phyloP scores from a whole-genome alignment of 805 yeast genomes.

The Komagataella ulmi region DNA sequence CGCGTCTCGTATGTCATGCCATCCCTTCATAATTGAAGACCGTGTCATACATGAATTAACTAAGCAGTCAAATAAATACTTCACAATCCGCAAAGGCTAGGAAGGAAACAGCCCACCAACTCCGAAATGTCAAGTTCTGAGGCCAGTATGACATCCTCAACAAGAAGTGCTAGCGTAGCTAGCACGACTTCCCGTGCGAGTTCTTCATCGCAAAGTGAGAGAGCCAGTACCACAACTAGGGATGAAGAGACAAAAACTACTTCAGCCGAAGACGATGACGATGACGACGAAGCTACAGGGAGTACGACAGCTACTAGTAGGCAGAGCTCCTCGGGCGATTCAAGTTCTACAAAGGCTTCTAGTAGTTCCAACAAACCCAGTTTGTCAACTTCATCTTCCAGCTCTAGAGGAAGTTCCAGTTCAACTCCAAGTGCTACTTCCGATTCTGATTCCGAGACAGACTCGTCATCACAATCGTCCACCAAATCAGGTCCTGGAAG shows the following conservation, averaged over 20 bases:
- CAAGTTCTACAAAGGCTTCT: too few relatives aligned
- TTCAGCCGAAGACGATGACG: background rate
- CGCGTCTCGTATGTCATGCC: background rate
- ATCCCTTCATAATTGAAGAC: background rate
- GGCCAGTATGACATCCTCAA: background rate
- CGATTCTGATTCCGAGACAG: background rate
- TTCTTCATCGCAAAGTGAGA: background rate
- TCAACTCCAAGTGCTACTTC: background rate
- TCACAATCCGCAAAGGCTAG: background rate
- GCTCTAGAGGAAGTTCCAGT: background rate
- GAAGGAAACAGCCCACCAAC: background rate
- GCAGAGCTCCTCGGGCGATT: too few relatives aligned
- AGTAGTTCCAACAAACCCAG: background rate
- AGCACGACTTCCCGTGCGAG: background rate
- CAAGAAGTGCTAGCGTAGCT: background rate
- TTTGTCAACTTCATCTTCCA: background rate
- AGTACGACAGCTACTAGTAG: background rate
- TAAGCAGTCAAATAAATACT: background rate
- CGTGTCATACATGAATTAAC: background rate
- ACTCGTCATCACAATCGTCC: background rate
- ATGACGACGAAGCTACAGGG: background rate
- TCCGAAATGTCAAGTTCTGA: background rate
- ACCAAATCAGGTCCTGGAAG: background rate
- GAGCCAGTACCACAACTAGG: background rate
- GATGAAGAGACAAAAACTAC: background rate